Base-by-base conservation (phyloP, 768 basidiomycete genomes). In the Termitomyces sp. region DNA sequence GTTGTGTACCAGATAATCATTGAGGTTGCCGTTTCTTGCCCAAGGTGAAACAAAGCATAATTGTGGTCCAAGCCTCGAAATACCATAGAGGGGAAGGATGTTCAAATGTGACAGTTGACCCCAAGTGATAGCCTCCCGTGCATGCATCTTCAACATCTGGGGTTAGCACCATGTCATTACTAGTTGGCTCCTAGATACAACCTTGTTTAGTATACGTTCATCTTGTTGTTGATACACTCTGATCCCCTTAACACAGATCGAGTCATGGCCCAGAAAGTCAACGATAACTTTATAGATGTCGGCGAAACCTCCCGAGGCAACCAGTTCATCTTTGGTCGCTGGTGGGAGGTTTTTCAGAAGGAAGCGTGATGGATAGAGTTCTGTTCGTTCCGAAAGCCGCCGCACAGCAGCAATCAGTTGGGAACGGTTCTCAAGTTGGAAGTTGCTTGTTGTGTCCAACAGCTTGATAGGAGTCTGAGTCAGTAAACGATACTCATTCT, bases 11-110 rank as follows among this genome's bases (percentile, higher is more conserved):
- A 80, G 69, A 65, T 73, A 78, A 2, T 66, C 48, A 33, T 44
- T 63, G 7, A 79, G 58, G 20, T 73, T 69, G 70, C 63, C 65
- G 40, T 66, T 66, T n/a, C 54, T 51, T 4, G 63, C 63, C 65
- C 62, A 66, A 28, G 48, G 78, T 4, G 78, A 78, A 45, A 79
- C 71, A 15, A 81, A 67, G 38, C 69, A 66, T 28, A 72, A 32
- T 52, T 70, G 61, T 18, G 55, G 45, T 32, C 64, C 63, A 15
- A 69, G 50, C 45, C 61, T 64, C 60, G 67, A 69, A 20, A 71
- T 44, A 4, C 74, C 74, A 28, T 70, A 70, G 51, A 75, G 73
- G 4, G 74, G 74, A 18, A 75, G 62, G 13, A 74, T 59, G 50
- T 74, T 72, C 20, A 64, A 69, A 62, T 74, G 73, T 0, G 69